A percentile compares a stretch with the other conserved stretches of the same genome.
These are phyloP conservation scores for Thalassiosira mediterranea DNA, from an alignment of 352 stramenopile genomes.

Conservation along the genomic window DNA sequence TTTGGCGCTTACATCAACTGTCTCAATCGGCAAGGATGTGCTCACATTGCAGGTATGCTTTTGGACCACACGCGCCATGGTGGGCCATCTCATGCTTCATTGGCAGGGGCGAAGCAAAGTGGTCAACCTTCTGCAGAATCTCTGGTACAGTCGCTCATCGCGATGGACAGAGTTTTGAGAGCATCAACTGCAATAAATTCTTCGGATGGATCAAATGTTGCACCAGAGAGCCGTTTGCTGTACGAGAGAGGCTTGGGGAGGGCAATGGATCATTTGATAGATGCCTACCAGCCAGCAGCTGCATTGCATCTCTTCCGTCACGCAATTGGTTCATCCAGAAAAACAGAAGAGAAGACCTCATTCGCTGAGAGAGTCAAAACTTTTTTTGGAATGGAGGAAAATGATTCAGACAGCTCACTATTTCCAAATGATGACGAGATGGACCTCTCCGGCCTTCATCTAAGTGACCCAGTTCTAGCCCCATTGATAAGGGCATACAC, in stretches of 20 bases:
- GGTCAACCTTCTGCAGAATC: conserved; percentile 13
- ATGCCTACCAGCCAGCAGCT: conserved; percentile 55
- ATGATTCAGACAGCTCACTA: background rate
- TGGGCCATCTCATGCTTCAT: background rate
- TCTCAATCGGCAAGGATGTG: conserved; percentile 48
- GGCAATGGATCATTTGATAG: conserved; percentile 57
- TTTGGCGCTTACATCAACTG: conserved; percentile 52
- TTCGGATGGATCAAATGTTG: background rate
- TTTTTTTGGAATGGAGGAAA: conserved; percentile 26
- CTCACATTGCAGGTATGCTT: conserved; percentile 10
- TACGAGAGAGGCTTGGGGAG: conserved; percentile 44
- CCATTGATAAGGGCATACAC: conserved; percentile 40
- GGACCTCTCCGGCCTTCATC: conserved; percentile 19
- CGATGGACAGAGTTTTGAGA: conserved; percentile 27
- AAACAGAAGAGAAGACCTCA: conserved; percentile 6
- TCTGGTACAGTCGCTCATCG: conserved; percentile 24
- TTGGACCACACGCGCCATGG: conserved; percentile 5
- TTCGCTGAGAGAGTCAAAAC: conserved; percentile 28
- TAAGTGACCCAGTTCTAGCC: conserved; percentile 41
- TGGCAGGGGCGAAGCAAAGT: conserved; percentile 5
- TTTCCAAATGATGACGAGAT: conserved; percentile 20
- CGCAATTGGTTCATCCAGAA: conserved; percentile 19
- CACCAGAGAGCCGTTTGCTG: conserved; percentile 21
- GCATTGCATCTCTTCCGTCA: conserved; percentile 51
- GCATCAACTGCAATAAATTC: conserved; percentile 25